Evolutionary conservation across 192 early-diverging fungal species (phyloP).

Genomic region (Backusella westeae): DNA sequence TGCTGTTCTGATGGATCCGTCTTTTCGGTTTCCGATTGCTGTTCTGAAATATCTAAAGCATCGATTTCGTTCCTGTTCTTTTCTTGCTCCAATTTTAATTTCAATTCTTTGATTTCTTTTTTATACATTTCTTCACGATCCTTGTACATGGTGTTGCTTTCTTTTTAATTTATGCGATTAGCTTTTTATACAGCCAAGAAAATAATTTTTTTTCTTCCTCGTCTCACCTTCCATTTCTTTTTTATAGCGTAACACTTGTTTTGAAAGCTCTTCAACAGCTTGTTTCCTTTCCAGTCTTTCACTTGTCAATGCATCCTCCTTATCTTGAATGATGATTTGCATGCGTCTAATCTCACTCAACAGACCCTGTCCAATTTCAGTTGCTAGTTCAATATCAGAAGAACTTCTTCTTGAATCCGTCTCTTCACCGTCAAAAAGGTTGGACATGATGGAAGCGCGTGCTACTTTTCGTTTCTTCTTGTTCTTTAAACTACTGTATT

Average conservation of each 20-base stretch:
- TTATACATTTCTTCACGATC: neutral
- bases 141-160: neutral
- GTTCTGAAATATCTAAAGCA: slow-evolving; percentile 16
- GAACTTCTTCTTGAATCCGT: neutral
- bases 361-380: slow-evolving; percentile 36
- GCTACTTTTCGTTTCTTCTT: neutral
- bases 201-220: neutral
- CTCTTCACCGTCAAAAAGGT: neutral
- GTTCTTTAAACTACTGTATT: neutral
- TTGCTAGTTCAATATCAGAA: slow-evolving; percentile 37
- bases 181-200: neutral
- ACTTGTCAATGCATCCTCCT: slow-evolving; percentile 22
- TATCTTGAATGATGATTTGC: slow-evolving; percentile 31
- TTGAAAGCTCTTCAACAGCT: slow-evolving; percentile 11
- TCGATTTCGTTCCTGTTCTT: slow-evolving; percentile 11
- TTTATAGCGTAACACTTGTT: slow-evolving; percentile 19
- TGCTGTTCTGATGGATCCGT: neutral
- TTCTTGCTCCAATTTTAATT: neutral
- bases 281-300: slow-evolving; percentile 19
- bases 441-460: neutral
- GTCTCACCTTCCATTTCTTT: slow-evolving; percentile 30
- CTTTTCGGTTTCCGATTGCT: neutral
- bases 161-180: neutral
- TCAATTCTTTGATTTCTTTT: neutral
- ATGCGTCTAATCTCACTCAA: slow-evolving; percentile 33